phyloP scores from a whole-genome alignment of 2,329 filamentous ascomycete genomes.

The Neonectria hederae region DNA sequence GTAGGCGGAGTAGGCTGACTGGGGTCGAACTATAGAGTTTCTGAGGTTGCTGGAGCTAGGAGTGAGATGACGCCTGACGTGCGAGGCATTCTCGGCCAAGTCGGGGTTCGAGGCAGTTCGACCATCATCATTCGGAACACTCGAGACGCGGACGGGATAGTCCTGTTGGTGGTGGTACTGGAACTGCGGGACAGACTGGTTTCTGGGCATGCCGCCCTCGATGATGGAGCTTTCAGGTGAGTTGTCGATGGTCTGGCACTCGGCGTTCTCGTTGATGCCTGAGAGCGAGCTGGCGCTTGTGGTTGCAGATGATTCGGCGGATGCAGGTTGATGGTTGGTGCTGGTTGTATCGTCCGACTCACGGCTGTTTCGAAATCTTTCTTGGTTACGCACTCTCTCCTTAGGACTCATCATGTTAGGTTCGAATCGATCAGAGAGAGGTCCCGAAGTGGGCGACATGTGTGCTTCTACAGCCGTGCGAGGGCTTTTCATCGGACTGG shows the following conservation, averaged over 20 bases:
- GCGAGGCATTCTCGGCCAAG: slow-evolving; percentile 58
- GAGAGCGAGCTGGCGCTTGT: slow-evolving; percentile 67
- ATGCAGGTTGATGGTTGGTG: slow-evolving; percentile 58
- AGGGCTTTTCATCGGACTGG: slow-evolving; percentile 23
- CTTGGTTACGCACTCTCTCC: slow-evolving; percentile 46
- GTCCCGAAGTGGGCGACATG: slow-evolving; percentile 28
- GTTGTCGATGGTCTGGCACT: slow-evolving; percentile 55
- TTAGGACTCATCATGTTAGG: slow-evolving; percentile 46
- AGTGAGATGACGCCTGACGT: slow-evolving; percentile 70
- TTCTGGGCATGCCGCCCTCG: slow-evolving; percentile 54
- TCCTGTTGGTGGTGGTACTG: slow-evolving; percentile 71
- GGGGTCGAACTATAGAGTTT: slow-evolving; percentile 72
- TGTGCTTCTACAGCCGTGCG: slow-evolving; percentile 28
- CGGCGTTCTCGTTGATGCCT: slow-evolving; percentile 58
- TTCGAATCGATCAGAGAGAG: slow-evolving; percentile 43
- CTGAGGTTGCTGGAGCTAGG: slow-evolving; percentile 64
- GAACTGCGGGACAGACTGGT: slow-evolving; percentile 62
- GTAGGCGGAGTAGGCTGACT: slow-evolving; percentile 78
- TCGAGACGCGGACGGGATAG: slow-evolving; percentile 53
- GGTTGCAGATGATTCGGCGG: slow-evolving; percentile 61
- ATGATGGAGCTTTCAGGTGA: slow-evolving; percentile 62
- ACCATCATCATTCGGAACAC: slow-evolving; percentile 54
- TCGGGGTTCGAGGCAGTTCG: slow-evolving; percentile 62
- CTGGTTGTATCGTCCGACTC: slow-evolving; percentile 63
- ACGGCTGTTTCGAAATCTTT: slow-evolving; percentile 59